Evolutionary conservation across 2,329 filamentous ascomycete species (phyloP), one percentile per base, ranked within the genome.

Genomic region (Cordyceps tenuipes): DNA sequence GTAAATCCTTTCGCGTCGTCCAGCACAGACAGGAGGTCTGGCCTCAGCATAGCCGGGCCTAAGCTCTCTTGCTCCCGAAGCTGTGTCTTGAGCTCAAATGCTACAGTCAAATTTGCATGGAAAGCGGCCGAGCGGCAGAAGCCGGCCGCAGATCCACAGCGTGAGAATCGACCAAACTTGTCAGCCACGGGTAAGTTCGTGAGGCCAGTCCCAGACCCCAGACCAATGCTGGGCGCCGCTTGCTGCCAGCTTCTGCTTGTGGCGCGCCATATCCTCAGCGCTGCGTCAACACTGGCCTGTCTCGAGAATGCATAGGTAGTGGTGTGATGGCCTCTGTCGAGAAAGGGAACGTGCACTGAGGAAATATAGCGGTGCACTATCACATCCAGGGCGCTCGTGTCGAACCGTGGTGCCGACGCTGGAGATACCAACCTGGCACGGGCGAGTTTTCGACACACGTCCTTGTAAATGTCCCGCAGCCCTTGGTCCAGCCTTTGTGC

Each of bases 341-440:
- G 76, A 64, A 76, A 84, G 0, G 80, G 80, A 2, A 80, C 71
- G 65, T 88, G 84, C 0, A 88, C 73, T 0, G 78, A 72, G 7
- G 81, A 72, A 4, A 86, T 68, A 64, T 82, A 84, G 12, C 82
- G 79, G 29, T 79, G 76, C 61, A 84, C 74, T 21, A 82, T 68
- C 41, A 82, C 73, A 29, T 83, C 77, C 4, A 82, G 66, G 0
- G 80, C 64, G 3, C 75, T 74, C 5, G 75, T 68, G 26, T 79
- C 51, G 26, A 53, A 53, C 12, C 51, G 51, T 15, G 51, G 65
- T 17, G 76, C 73, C 57, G 81, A 81, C 0, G 64, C 61, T 0
- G 72, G 68, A 0, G 69, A 70, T 0, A 68, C 64, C 5, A 47
- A 53, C n/a, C 64, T 63, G 5, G 54, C 59, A 4, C 26, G 52